Base-by-base conservation (phyloP, 2,329 filamentous ascomycete species). In the Neobulgaria alba region DNA sequence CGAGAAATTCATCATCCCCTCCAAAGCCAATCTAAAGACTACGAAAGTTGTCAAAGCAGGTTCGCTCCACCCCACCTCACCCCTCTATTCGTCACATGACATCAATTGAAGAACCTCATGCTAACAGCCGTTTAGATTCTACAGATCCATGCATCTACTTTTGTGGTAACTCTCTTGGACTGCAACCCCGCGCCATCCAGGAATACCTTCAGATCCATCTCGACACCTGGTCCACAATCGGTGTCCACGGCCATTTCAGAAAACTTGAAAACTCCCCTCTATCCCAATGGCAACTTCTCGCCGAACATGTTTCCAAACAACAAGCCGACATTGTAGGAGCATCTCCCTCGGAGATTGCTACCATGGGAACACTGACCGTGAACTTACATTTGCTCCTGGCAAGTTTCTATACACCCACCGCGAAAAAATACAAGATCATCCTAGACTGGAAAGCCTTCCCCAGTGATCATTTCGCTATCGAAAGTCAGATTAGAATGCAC, bases 121-220 rank as follows among this genome's bases (percentile, higher is more conserved):
- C 23, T 26, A 26, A 26, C 23, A 26, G 23, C 23, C 23, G 7
- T 7, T 14, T 26, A 46, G 40, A 46, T 43, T 46, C 51, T 9
- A 40, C 51, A n/a, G 64, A 68, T 19, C 64, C 66, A 35, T 74
- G 72, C 44, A 80, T 86, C 44, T 95, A 95, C 62, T 79, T 95
- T 48, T 90, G 87, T 51, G 89, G 89, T 42, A 94, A 95, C 66
- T 94, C 87, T 0, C 73, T 95, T 1, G 88, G 88, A 29, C 74
- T 90, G 3, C 88, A 95, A 60, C 87, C 89, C 33, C 77, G 74
- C 47, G 73, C 73, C 10, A 79, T 81, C 0, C 68, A 73, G 14
- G 65, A 71, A 12, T 79, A 85, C 47, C 65, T 94, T 47, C 68
- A 79, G 33, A 73, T 77, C 4, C 87, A 93, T 51, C 72, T 94